Percentiles rank a stretch among this genome's conserved stretches.
Evolutionary conservation across 148 eudicot genomes (phyloP).

Genomic region (Chenopodium formosanum): DNA sequence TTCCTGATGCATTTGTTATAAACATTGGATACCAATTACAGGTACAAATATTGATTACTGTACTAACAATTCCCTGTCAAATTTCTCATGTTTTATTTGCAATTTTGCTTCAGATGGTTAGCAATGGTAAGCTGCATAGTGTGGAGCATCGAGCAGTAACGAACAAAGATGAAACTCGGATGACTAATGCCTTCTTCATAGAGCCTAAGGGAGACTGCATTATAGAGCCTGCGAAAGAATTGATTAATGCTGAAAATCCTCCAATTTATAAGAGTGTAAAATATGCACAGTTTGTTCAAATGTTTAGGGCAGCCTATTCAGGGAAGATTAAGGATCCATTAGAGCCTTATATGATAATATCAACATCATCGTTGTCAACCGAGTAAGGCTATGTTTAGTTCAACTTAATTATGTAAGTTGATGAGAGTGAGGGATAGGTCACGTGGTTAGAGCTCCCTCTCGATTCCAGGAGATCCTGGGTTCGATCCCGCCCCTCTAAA

Average conservation of each 20-base stretch:
- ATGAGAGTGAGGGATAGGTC: too few relatives aligned
- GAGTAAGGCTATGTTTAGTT: too few relatives aligned
- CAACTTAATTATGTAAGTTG: too few relatives aligned
- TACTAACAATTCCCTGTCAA: too few relatives aligned
- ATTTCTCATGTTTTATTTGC: not conserved
- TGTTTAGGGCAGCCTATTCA: not conserved
- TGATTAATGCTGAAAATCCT: constrained; percentile 7
- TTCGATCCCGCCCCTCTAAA: too few relatives aligned
- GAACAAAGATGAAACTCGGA: not conserved
- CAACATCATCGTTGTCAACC: not conserved
- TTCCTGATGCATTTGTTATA: constrained; percentile 46
- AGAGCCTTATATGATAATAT: not conserved
- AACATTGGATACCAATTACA: constrained; percentile 44
- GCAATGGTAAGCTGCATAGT: constrained; percentile 13
- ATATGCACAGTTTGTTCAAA: not conserved
- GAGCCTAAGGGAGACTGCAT: not conserved
- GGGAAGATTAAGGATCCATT: constrained; percentile 1
- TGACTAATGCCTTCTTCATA: constrained; percentile 8
- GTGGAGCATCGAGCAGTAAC: constrained; percentile 19
- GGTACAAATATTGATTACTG: constrained; percentile 27
- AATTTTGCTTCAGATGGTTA: constrained; percentile 3
- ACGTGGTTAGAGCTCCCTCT: too few relatives aligned
- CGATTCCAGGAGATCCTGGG: too few relatives aligned
- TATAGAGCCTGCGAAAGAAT: constrained; percentile 13
- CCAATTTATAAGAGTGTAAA: not conserved